A percentile compares a stretch with the other conserved stretches of the same genome.
Evolutionary conservation across 495 filamentous ascomycete species (phyloP).

Genomic region (Xylaria curta): DNA sequence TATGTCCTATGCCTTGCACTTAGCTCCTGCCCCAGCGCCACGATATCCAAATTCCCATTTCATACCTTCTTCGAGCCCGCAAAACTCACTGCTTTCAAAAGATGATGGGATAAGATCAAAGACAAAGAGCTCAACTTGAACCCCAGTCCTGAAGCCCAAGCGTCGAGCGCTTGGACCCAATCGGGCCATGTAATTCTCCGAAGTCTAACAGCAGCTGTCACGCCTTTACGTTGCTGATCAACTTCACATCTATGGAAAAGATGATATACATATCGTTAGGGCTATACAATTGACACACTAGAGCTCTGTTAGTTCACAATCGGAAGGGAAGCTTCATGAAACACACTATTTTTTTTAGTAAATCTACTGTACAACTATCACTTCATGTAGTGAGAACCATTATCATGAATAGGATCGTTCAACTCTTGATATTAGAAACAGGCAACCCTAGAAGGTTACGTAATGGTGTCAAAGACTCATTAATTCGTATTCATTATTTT

Average conservation of each 20-base stretch:
- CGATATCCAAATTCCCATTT: too few species aligned
- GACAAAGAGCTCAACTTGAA: not conserved
- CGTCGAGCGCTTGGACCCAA: not conserved
- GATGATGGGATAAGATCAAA: not conserved
- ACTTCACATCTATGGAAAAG: not conserved
- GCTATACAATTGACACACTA: not conserved
- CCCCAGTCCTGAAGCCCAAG: too few species aligned
- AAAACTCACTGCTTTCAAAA: not conserved
- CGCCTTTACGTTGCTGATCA: not conserved
- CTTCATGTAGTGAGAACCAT: not conserved
- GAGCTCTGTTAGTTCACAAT: too few species aligned
- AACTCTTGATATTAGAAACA: not conserved
- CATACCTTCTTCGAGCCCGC: too few species aligned
- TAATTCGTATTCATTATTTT: conserved; percentile 43
- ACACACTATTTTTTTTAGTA: not conserved
- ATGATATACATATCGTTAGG: not conserved
- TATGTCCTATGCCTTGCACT: not conserved
- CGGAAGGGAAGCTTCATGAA: not conserved
- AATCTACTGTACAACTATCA: not conserved
- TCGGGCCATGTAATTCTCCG: not conserved
- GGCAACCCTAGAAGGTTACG: not conserved
- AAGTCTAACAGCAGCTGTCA: not conserved
- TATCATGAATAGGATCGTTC: not conserved
- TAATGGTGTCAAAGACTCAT: conserved; percentile 29
- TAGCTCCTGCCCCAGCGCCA: not conserved